phyloP scores from a whole-genome alignment of 371 early-diverging fungal genomes.

The Zychaea mexicana region DNA sequence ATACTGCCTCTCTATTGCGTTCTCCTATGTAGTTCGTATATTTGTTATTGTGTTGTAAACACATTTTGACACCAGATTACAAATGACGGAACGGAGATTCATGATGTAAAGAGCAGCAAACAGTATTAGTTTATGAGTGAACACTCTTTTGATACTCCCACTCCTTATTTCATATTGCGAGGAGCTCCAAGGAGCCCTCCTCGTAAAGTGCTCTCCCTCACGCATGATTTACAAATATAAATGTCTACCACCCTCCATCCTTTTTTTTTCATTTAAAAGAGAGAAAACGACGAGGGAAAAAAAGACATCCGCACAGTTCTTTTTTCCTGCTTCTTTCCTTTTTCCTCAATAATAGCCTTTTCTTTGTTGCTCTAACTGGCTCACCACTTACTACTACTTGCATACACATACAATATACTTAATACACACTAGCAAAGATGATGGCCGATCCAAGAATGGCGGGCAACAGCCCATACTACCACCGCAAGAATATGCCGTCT shows the following conservation, averaged over 20 bases:
- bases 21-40: no score
- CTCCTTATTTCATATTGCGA: not conserved
- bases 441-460: slow-evolving; percentile 6
- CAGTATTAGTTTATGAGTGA: not conserved
- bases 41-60: no score
- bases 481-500: slow-evolving; percentile 4
- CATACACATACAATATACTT: not conserved
- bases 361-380: not conserved
- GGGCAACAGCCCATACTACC: not conserved
- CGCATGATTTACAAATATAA: not conserved
- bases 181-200: slow-evolving; percentile 2
- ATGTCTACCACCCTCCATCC: not conserved
- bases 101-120: no score
- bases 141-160: not conserved
- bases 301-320: no score
- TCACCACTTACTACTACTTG: not conserved
- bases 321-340: not conserved
- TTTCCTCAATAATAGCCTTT: not conserved
- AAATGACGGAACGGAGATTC: not conserved
- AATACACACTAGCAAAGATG: slow-evolving; percentile 1
- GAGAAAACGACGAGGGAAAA: no score
- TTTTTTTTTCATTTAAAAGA: not conserved
- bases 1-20: no score
- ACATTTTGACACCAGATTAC: no score
- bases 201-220: not conserved